These are phyloP conservation scores for Ceratocystis destructans DNA, from an alignment of 2,329 filamentous ascomycete species.

Conservation along the genomic window DNA sequence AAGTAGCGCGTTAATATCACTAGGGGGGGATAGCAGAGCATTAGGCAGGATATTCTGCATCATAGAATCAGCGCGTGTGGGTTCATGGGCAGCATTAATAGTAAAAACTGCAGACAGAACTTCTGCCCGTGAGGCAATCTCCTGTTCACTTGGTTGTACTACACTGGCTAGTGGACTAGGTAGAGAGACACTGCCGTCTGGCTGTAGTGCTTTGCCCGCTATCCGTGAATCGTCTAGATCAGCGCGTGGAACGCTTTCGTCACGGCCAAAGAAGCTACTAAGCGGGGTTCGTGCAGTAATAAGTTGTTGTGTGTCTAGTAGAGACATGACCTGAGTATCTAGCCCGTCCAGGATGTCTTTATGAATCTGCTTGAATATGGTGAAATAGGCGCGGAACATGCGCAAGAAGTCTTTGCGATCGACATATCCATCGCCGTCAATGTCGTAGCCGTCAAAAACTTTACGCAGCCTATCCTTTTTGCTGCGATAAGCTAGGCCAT, in stretches of 20 bases:
- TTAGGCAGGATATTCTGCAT: conserved; percentile 18
- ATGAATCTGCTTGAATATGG: conserved; percentile 78
- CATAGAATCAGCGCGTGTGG: conserved; percentile 9
- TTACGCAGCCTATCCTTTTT: conserved; percentile 55
- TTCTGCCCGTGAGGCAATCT: conserved; percentile 46
- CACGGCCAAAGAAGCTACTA: conserved; percentile 59
- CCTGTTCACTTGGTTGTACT: conserved; percentile 45
- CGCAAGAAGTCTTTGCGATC: conserved; percentile 76
- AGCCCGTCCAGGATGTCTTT: conserved; percentile 66
- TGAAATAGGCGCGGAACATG: conserved; percentile 86
- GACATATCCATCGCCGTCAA: conserved; percentile 77
- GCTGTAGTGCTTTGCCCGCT: conserved; percentile 52
- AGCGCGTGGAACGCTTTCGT: conserved; percentile 51
- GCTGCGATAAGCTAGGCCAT: conserved; percentile 59
- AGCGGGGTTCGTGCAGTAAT: conserved; percentile 62
- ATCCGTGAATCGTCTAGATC: conserved; percentile 43
- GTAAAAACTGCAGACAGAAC: conserved; percentile 43
- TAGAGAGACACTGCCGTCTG: conserved; percentile 51
- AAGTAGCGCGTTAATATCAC: conserved; percentile 15
- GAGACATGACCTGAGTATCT: conserved; percentile 64
- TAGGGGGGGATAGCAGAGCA: conserved; percentile 23
- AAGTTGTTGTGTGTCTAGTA: conserved; percentile 61
- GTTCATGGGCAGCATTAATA: conserved; percentile 11
- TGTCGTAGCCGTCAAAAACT: conserved; percentile 81
- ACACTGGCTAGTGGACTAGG: conserved; percentile 43